These are phyloP conservation scores for Osmanthus fragrans DNA, from an alignment of 257 asterid genomes.

Conservation along the genomic window DNA sequence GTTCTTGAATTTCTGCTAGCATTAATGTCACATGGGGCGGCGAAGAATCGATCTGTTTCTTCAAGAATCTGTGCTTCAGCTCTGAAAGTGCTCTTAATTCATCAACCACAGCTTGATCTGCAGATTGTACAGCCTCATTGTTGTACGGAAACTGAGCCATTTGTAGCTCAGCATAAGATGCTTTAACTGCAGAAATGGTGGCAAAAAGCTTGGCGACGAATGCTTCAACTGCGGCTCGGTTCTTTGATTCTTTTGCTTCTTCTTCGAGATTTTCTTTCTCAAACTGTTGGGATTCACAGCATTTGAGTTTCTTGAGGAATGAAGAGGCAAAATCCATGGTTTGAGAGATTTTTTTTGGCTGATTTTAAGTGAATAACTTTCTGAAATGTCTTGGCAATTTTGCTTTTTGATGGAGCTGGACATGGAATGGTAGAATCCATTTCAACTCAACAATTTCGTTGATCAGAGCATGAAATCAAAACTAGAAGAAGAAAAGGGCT, in stretches of 20 bases:
- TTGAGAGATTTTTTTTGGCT: background rate
- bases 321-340: background rate
- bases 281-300: background rate
- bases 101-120: constrained; percentile 84
- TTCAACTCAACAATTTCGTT: background rate
- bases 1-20: constrained; percentile 96
- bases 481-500: constrained; percentile 2
- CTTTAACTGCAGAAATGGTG: constrained; percentile 52
- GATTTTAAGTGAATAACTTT: background rate
- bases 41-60: constrained; percentile 71
- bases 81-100: constrained; percentile 76
- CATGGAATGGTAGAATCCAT: background rate
- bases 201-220: constrained; percentile 52
- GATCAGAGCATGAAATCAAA: constrained; percentile 23
- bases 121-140: constrained; percentile 63
- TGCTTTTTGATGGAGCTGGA: background rate
- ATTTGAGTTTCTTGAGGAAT: background rate
- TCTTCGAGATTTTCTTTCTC: constrained; percentile 20
- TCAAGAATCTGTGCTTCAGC: constrained; percentile 63
- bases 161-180: constrained; percentile 94
- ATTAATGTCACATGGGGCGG: constrained; percentile 88
- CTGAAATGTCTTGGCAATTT: background rate
- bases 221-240: constrained; percentile 43
- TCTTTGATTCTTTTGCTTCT: constrained; percentile 30
- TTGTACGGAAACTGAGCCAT: constrained; percentile 94